Evolutionary conservation across 202 grass and related monocot species (phyloP).

Genomic region (Setaria viridis): DNA sequence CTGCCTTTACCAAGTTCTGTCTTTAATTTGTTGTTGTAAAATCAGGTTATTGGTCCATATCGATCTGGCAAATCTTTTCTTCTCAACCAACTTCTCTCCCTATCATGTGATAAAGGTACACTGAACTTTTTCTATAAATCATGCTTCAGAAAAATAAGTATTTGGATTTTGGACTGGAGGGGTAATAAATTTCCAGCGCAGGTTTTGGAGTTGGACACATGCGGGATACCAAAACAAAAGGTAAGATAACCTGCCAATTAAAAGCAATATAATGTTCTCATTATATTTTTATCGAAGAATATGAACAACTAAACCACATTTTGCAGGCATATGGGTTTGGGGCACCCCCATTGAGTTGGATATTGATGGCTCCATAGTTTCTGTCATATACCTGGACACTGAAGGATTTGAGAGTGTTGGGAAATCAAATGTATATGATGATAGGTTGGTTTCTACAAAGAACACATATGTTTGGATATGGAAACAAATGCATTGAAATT

Average conservation of each 20-base stretch:
- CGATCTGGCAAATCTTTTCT: constrained; percentile 94
- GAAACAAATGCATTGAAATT: background rate
- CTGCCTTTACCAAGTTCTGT: constrained; percentile 14
- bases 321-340: constrained; percentile 92
- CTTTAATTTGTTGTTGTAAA: background rate
- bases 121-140: constrained; percentile 4
- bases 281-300: background rate
- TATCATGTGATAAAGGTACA: constrained; percentile 85
- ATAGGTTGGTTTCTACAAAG: constrained; percentile 64
- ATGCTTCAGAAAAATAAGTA: constrained; percentile 18
- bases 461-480: background rate
- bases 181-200: constrained; percentile 38
- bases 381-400: constrained; percentile 86
- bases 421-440: constrained; percentile 99
- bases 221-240: constrained; percentile 98
- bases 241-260: constrained; percentile 35
- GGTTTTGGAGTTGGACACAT: constrained; percentile 98
- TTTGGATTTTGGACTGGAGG: background rate
- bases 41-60: constrained; percentile 88
- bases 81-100: constrained; percentile 91
- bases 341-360: constrained; percentile 73
- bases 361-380: constrained; percentile 79
- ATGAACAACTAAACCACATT: constrained; percentile 31
- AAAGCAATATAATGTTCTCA: constrained; percentile 11
- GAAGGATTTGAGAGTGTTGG: constrained; percentile 96